Evolutionary conservation across 2,329 filamentous ascomycete genomes (phyloP).

Genomic region (Aspergillus sp.): DNA sequence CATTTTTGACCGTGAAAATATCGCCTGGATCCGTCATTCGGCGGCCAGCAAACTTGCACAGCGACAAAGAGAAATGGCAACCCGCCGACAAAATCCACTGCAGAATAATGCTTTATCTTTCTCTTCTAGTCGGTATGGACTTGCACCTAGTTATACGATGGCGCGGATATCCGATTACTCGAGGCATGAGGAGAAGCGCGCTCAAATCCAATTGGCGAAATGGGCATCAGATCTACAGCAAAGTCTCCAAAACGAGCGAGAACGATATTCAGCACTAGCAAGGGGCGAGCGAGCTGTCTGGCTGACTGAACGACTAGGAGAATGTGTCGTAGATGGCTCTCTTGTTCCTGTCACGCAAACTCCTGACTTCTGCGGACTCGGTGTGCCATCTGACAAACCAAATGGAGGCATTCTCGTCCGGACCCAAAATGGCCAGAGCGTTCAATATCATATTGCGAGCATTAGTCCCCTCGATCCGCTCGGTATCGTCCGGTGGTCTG

Average conservation of each 20-base stretch:
- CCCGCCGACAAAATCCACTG: conserved; percentile 1
- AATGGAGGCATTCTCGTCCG: conserved; percentile 24
- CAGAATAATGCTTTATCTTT: conserved; percentile 25
- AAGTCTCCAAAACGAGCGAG: conserved; percentile 71
- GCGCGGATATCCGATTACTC: conserved; percentile 61
- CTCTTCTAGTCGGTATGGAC: conserved; percentile 24
- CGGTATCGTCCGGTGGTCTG: conserved; percentile 69
- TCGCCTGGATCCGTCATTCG: conserved; percentile 77
- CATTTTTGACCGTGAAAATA: conserved; percentile 74
- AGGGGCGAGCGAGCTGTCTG: conserved; percentile 66
- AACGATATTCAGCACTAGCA: conserved; percentile 63
- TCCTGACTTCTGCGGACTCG: conserved; percentile 27
- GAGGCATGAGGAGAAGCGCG: conserved; percentile 60
- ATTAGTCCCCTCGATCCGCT: conserved; percentile 71
- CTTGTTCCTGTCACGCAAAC: conserved; percentile 53
- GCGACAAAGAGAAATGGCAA: conserved; percentile 56
- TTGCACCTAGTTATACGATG: conserved; percentile 56
- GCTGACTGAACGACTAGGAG: conserved; percentile 65
- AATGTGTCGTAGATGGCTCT: conserved; percentile 66
- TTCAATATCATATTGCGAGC: conserved; percentile 35
- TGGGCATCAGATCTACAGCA: conserved; percentile 82
- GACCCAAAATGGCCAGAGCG: conserved; percentile 23
- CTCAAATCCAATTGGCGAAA: conserved; percentile 71
- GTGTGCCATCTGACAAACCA: conserved; percentile 25
- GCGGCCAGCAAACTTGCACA: conserved; percentile 78